A percentile compares a stretch with the other conserved stretches of the same genome.
These are phyloP conservation scores for Epichloe scottii DNA, from an alignment of 2,329 filamentous ascomycete genomes.

Conservation along the genomic window DNA sequence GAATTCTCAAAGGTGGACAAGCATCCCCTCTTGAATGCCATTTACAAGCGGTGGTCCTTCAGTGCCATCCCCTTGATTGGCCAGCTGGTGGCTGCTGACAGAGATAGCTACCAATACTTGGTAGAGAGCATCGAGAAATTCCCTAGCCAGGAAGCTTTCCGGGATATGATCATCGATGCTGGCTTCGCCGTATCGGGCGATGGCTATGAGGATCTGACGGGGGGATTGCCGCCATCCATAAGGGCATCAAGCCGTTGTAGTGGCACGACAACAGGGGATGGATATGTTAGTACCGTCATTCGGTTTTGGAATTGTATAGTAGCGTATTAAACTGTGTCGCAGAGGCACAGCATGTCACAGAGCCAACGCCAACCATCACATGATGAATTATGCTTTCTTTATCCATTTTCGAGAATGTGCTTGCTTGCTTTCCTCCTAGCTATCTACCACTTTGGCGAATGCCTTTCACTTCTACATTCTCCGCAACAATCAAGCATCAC, in stretches of 20 bases:
- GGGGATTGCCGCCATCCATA: conserved; percentile 95
- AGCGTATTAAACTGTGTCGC: neutral
- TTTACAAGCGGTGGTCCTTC: conserved; percentile 96
- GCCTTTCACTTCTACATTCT: neutral
- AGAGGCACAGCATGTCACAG: conserved; percentile 2
- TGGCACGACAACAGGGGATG: neutral
- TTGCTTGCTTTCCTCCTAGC: neutral
- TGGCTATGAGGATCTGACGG: conserved; percentile 82
- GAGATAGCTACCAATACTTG: conserved; percentile 95
- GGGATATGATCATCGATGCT: conserved; percentile 68
- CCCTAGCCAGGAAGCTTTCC: conserved; percentile 74
- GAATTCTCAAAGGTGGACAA: conserved; percentile 82
- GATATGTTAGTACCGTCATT: neutral
- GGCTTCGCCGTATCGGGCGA: conserved; percentile 75
- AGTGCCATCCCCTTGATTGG: conserved; percentile 88
- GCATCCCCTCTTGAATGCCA: conserved; percentile 62
- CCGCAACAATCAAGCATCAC: neutral
- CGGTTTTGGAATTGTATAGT: neutral
- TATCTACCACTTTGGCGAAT: neutral
- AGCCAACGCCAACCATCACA: conserved; percentile 13
- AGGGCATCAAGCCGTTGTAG: conserved; percentile 70
- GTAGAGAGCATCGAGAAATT: conserved; percentile 96
- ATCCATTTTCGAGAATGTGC: neutral
- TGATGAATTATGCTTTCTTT: neutral
- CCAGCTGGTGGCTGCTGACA: conserved; percentile 83